These are phyloP conservation scores for Globisporangium recalcitrans DNA, from an alignment of 352 stramenopile genomes.

Conservation along the genomic window DNA sequence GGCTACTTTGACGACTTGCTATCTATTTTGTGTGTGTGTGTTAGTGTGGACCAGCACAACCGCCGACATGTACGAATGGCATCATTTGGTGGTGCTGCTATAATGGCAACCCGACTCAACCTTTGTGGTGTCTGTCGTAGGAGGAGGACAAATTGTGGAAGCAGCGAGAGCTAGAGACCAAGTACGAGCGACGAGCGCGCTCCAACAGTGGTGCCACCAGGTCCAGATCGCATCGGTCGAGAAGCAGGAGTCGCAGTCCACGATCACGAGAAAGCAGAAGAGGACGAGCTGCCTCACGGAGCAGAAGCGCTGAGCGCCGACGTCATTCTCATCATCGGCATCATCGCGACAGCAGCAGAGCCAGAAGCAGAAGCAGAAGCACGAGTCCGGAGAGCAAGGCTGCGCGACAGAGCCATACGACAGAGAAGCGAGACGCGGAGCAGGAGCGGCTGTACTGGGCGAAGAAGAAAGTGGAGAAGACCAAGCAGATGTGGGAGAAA, in stretches of 20 bases:
- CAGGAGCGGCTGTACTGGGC: conserved; percentile 54
- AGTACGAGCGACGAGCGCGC: conserved; percentile 12
- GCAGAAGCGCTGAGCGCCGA: conserved; percentile 16
- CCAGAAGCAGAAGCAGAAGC: background rate
- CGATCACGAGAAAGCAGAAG: conserved; percentile 9
- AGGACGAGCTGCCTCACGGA: conserved; percentile 12
- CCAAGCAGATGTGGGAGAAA: conserved; percentile 44
- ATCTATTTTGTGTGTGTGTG: background rate
- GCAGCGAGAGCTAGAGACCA: conserved; percentile 32
- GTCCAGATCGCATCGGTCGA: background rate
- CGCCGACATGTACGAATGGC: conserved; percentile 35
- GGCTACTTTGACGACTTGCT: background rate
- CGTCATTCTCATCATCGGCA: background rate
- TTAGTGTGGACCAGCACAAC: conserved; percentile 58
- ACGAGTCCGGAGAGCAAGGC: background rate
- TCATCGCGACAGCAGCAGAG: background rate
- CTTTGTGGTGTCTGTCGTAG: conserved; percentile 4
- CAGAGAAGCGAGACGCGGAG: background rate
- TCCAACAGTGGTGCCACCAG: background rate
- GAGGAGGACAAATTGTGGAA: conserved; percentile 65
- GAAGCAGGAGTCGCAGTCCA: conserved; percentile 21
- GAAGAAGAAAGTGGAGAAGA: conserved; percentile 51
- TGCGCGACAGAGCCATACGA: background rate
- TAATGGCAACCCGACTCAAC: background rate
- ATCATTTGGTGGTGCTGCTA: background rate